These are phyloP conservation scores for Entomortierella beljakovae DNA, from an alignment of 192 early-diverging fungal species.

Conservation along the genomic window DNA sequence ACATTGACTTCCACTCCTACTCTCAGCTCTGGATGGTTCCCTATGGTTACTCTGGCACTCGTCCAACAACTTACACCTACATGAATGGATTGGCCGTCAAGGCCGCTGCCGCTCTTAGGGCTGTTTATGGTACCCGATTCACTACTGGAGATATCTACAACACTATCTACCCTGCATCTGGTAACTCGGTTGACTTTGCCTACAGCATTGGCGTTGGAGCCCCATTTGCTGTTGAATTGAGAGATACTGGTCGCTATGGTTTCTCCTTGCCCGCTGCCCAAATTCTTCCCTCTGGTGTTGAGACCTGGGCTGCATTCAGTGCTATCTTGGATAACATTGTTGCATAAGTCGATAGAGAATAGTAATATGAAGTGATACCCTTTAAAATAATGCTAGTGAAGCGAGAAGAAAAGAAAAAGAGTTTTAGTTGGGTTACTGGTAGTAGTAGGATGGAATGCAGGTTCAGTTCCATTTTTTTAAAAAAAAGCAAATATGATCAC, in stretches of 20 bases:
- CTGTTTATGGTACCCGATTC: slow-evolving; percentile 55
- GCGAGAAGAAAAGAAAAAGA: neutral
- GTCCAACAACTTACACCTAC: slow-evolving; percentile 36
- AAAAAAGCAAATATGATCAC: slow-evolving; percentile 3
- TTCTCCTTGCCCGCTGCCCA: slow-evolving; percentile 40
- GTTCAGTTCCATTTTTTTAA: neutral
- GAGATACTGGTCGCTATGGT: slow-evolving; percentile 42
- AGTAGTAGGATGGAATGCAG: neutral
- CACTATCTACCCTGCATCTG: slow-evolving; percentile 64
- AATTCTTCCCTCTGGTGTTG: slow-evolving; percentile 33
- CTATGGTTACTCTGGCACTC: slow-evolving; percentile 41
- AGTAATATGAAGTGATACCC: neutral
- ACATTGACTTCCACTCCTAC: slow-evolving; percentile 67
- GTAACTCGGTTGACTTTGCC: slow-evolving; percentile 65
- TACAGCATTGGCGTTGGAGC: slow-evolving; percentile 51
- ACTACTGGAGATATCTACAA: slow-evolving; percentile 57
- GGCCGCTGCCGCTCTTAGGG: slow-evolving; percentile 24
- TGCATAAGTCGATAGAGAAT: slow-evolving; percentile 10
- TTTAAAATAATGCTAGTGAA: slow-evolving; percentile 7
- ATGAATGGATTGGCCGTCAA: slow-evolving; percentile 31
- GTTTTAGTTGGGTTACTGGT: neutral
- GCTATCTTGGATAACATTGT: slow-evolving; percentile 45
- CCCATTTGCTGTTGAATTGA: slow-evolving; percentile 42
- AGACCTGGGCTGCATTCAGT: slow-evolving; percentile 45
- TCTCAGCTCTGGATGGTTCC: slow-evolving; percentile 63